These are phyloP conservation scores for Liquidambar formosana DNA, from an alignment of 164 flowering plant genomes.

Conservation along the genomic window DNA sequence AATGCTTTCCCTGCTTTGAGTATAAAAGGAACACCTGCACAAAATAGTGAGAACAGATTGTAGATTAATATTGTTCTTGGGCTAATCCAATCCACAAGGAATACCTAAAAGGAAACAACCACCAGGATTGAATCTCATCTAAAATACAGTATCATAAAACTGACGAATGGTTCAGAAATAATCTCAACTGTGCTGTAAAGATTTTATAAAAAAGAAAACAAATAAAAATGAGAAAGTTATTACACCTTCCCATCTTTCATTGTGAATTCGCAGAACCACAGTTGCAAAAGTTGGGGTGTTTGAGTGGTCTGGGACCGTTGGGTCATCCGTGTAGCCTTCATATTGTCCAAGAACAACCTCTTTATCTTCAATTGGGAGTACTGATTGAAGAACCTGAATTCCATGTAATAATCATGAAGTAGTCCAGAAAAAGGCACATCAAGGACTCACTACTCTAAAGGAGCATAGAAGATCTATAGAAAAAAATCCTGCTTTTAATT, in stretches of 20 bases:
- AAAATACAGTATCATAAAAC: neutral
- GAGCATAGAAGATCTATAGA: neutral
- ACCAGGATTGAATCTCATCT: neutral
- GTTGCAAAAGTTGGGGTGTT: constrained; percentile 98
- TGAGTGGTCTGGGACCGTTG: constrained; percentile 86
- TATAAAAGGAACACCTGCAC: constrained; percentile 91
- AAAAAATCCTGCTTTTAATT: neutral
- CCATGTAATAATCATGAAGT: constrained; percentile 4
- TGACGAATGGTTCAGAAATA: neutral
- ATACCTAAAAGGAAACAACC: neutral
- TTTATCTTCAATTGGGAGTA: constrained; percentile 67
- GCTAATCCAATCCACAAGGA: constrained; percentile 3
- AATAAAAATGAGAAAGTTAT: neutral
- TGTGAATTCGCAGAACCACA: constrained; percentile 72
- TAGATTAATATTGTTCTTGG: neutral
- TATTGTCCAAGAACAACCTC: constrained; percentile 98
- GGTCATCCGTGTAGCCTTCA: constrained; percentile 80
- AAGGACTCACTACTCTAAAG: neutral
- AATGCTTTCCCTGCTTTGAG: constrained; percentile 94
- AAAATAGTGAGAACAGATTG: constrained; percentile 10
- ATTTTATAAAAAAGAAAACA: neutral
- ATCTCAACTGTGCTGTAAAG: neutral
- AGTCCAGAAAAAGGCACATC: neutral
- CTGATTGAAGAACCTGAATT: constrained; percentile 91
- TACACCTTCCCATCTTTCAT: constrained; percentile 99